Evolutionary conservation across 352 stramenopile genomes (phyloP), one percentile per base, ranked within the genome.

Genomic region (Albugo candida): DNA sequence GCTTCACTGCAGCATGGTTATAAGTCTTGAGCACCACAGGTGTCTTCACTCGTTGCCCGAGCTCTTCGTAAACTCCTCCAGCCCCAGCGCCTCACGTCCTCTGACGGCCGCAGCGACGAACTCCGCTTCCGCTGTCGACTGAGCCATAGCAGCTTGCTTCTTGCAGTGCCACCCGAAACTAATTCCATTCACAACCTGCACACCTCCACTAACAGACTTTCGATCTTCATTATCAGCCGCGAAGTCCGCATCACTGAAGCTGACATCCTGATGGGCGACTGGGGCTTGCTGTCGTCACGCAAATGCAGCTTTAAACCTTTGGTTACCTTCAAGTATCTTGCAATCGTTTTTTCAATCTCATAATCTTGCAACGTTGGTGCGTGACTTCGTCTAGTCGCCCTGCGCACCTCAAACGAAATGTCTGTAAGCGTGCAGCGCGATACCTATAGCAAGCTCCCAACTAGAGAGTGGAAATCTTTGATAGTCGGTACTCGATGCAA

Each of bases 391-490:
- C 59, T 24, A 0, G 56, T 59, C 20, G 48, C 59, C 10, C 38
- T 12, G 18, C 64, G 51, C 11, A 67, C 54, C 0, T 45, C 58
- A 37, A 56, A 63, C 0, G 53, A 16, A 19, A 61, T 64, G 47
- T 63, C 51, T 0, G 62, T 53, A 5, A 55, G 21, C 0, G 54
- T 67, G 42, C 51, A 65, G 0, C 59, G 18, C 2, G 58, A 20
- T 0, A 67, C 19, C 53, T 59, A 67, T 11, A 65, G 17, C 13
- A 67, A 47, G 18, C 53, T 69, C 0, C 58, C 60, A 0, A 70
- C 53, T 5, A 75, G n/a, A 0, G 59, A 65, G 52, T 63, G 57
- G 17, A 71, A 66, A 10, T 18, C 58, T 34, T 45, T 46, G 4
- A 60, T 24, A 0, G 49, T 65, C 6, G 53, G 17, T 43, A 24